Percentiles rank a stretch among this genome's conserved stretches.
phyloP scores from a whole-genome alignment of 805 yeast genomes.

The Jamesozyma piceae region DNA sequence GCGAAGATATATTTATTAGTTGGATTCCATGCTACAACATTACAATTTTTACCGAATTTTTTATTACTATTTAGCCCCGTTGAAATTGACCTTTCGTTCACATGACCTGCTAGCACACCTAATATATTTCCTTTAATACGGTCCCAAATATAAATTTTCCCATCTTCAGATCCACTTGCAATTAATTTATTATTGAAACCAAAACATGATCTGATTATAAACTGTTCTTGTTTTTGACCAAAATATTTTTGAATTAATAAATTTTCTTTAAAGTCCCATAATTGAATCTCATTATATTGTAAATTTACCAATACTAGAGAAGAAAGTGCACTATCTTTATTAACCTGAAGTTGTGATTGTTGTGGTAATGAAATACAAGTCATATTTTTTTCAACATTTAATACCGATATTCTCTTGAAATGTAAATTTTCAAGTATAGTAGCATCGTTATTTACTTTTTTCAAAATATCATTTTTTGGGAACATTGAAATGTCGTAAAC shows the following conservation, averaged over 20 bases:
- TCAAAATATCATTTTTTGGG: slow-evolving; percentile 14
- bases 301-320: slow-evolving; percentile 49
- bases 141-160: slow-evolving; percentile 70
- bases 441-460: not conserved
- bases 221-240: slow-evolving; percentile 65
- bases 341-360: not conserved
- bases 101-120: slow-evolving; percentile 27
- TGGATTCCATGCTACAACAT: slow-evolving; percentile 71
- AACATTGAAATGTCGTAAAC: slow-evolving; percentile 42
- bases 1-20: slow-evolving; percentile 47
- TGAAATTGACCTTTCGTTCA: slow-evolving; percentile 11
- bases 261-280: slow-evolving; percentile 64
- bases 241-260: slow-evolving; percentile 51
- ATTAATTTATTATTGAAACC: slow-evolving; percentile 64
- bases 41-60: slow-evolving; percentile 38
- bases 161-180: slow-evolving; percentile 79
- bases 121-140: slow-evolving; percentile 59
- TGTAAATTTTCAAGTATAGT: slow-evolving; percentile 11
- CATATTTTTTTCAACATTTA: slow-evolving; percentile 47
- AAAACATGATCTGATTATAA: slow-evolving; percentile 65
- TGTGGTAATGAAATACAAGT: slow-evolving; percentile 55
- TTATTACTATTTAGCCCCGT: slow-evolving; percentile 10
- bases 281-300: slow-evolving; percentile 65
- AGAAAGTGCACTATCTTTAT: slow-evolving; percentile 1
- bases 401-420: slow-evolving; percentile 33